Percentiles rank a stretch among this genome's conserved stretches.
Evolutionary conservation across 345 rosid genomes (phyloP).

Genomic region (Arabidopsis suecica): DNA sequence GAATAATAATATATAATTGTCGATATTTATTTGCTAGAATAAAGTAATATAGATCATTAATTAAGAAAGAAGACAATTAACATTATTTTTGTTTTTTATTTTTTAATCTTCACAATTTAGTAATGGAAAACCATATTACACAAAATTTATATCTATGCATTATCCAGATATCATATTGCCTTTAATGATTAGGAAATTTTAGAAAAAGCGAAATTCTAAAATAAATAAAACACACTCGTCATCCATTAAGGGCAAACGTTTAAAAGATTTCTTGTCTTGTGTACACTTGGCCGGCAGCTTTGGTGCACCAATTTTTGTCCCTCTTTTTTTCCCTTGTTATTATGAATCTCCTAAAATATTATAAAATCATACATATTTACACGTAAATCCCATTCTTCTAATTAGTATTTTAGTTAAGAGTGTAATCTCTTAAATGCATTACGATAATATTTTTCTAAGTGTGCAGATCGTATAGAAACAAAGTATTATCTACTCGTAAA

Average conservation of each 20-base stretch:
- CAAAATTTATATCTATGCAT: not conserved
- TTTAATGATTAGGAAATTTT: constrained; percentile 7
- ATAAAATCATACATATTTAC: not conserved
- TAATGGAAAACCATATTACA: constrained; percentile 19
- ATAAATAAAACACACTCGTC: constrained; percentile 21
- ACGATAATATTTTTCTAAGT: not conserved
- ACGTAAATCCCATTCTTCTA: not conserved
- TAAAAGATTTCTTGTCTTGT: constrained; percentile 31
- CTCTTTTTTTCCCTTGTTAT: not conserved
- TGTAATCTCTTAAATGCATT: not conserved
- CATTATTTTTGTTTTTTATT: not conserved
- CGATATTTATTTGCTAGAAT: not conserved
- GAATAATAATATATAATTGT: not conserved
- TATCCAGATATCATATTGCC: constrained; percentile 28
- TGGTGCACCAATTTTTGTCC: constrained; percentile 35
- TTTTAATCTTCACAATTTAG: constrained; percentile 12
- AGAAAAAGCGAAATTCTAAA: constrained; percentile 4
- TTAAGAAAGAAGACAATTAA: not conserved
- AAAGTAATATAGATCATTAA: constrained; percentile 2
- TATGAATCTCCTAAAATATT: constrained; percentile 11
- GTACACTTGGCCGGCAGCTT: constrained; percentile 44
- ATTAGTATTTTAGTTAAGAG: not conserved
- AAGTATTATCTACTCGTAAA: not conserved
- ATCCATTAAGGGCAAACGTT: constrained; percentile 37
- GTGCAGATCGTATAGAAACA: not conserved